Conservation (phyloP, 441 rosid genomes). For the Populus tomentosa region DNA sequence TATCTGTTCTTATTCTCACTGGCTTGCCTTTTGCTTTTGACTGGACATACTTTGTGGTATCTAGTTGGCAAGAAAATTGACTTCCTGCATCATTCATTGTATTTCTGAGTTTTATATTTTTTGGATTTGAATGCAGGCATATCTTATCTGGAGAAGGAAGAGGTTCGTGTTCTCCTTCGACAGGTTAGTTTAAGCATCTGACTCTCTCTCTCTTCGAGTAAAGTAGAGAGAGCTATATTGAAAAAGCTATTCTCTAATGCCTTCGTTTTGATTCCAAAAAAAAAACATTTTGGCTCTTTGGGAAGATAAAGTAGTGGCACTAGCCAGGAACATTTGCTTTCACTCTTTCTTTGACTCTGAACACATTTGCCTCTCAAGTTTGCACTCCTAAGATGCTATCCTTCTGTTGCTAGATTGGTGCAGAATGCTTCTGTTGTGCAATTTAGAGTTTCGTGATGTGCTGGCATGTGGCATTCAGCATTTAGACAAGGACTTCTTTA, state of each 20-base stretch:
- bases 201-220: not conserved
- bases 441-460: not conserved
- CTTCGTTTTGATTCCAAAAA: constrained; percentile 2
- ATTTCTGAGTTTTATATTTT: constrained; percentile 14
- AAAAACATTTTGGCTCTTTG: not conserved
- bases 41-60: not conserved
- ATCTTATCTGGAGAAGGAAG: constrained; percentile 91
- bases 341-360: not conserved
- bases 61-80: not conserved
- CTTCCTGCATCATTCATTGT: constrained; percentile 9
- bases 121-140: constrained; percentile 45
- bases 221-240: not conserved
- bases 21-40: not conserved
- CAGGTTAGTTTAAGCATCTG: constrained; percentile 48
- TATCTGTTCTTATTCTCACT: not conserved
- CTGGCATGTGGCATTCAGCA: not conserved
- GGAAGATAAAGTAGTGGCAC: not conserved
- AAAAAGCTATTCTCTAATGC: not conserved
- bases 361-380: not conserved
- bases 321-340: not conserved
- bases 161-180: constrained; percentile 82
- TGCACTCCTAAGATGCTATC: not conserved
- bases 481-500: not conserved
- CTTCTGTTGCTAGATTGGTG: not conserved
- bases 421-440: not conserved